Conservation (phyloP, 2,329 filamentous ascomycete species). For the Scopulariopsis brevicaulis region DNA sequence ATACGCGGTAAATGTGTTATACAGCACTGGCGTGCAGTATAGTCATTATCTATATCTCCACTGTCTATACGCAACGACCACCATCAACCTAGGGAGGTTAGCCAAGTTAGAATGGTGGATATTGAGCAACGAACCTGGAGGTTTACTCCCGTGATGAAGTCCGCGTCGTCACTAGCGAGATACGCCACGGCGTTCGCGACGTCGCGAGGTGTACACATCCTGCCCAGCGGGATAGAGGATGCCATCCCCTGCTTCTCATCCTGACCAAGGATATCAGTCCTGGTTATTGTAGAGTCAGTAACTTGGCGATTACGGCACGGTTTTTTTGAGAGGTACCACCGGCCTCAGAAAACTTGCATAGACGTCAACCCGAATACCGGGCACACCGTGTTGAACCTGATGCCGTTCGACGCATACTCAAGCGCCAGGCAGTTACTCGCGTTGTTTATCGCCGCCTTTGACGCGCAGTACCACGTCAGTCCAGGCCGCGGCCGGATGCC, state of each 20-base stretch:
- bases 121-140: conserved; percentile 34
- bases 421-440: conserved; percentile 51
- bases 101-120: conserved; percentile 5
- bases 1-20: too few relatives aligned
- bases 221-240: conserved; percentile 40
- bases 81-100: too few relatives aligned
- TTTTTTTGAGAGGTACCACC: background rate
- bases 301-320: background rate
- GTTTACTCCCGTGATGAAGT: conserved; percentile 62
- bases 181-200: conserved; percentile 62
- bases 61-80: too few relatives aligned
- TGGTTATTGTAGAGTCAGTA: too few relatives aligned
- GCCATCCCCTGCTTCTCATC: conserved; percentile 31
- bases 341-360: conserved; percentile 24
- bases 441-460: conserved; percentile 54
- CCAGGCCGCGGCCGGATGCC: conserved; percentile 46
- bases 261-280: background rate
- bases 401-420: conserved; percentile 61
- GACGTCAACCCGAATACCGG: conserved; percentile 58
- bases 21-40: too few relatives aligned
- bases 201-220: conserved; percentile 47
- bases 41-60: too few relatives aligned
- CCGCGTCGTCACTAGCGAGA: conserved; percentile 59
- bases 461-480: conserved; percentile 60
- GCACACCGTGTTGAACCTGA: conserved; percentile 62